A percentile compares a stretch with the other conserved stretches of the same genome.
These are phyloP conservation scores for Knoxia roxburghii DNA, from an alignment of 257 asterid genomes.

Conservation along the genomic window DNA sequence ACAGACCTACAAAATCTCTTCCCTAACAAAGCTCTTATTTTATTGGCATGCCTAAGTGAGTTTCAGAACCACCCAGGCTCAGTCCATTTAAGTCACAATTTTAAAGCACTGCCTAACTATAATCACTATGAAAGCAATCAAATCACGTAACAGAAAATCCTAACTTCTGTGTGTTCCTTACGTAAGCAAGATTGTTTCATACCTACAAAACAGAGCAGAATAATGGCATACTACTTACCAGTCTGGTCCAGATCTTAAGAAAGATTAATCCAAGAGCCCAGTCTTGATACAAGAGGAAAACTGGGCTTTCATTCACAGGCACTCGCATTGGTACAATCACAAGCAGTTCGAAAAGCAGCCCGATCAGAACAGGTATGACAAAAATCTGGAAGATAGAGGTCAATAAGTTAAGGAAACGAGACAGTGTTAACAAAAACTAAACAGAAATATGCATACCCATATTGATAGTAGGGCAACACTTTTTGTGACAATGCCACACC, in stretches of 20 bases:
- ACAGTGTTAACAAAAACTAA: not conserved
- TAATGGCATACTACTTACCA: conserved; percentile 47
- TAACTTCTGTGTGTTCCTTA: not conserved
- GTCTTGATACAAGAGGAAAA: conserved; percentile 92
- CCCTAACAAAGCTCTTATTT: not conserved
- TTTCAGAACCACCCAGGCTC: not conserved
- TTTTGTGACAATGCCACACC: conserved; percentile 87
- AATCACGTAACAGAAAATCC: not conserved
- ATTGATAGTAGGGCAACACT: conserved; percentile 73
- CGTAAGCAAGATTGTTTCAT: not conserved
- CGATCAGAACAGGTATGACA: conserved; percentile 84
- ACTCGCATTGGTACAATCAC: conserved; percentile 98
- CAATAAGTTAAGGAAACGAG: conserved; percentile 9
- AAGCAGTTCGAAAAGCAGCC: conserved; percentile 90
- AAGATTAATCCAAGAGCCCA: conserved; percentile 97
- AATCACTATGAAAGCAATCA: not conserved
- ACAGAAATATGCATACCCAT: conserved; percentile 54
- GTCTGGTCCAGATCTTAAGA: conserved; percentile 97
- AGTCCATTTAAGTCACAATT: not conserved
- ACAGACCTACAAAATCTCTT: too few relatives aligned
- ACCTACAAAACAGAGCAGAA: not conserved
- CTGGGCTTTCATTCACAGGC: conserved; percentile 95
- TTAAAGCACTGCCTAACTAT: not conserved
- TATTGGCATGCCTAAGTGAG: not conserved
- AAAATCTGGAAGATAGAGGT: conserved; percentile 51